phyloP scores from a whole-genome alignment of 139 green algal species.

The Chlorella vulgaris region DNA sequence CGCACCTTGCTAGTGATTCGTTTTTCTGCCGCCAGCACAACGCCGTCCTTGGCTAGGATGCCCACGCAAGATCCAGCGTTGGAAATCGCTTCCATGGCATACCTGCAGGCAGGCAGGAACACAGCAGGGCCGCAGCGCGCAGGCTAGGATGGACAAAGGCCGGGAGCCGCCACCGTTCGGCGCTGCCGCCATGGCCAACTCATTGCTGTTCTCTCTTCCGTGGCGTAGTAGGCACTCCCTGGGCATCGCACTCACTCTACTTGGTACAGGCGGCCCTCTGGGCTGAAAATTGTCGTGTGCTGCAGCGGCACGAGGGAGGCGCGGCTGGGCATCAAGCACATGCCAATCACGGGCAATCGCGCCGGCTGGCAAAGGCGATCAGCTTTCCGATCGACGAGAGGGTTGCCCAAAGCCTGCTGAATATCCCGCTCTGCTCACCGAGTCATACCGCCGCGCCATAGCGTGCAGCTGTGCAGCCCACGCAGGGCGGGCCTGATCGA shows the following conservation, averaged over 20 bases:
- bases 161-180: no score
- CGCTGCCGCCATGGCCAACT: no score
- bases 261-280: conserved; percentile 96
- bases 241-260: conserved; percentile 65
- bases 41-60: conserved; percentile 88
- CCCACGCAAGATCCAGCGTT: conserved; percentile 95
- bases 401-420: no score
- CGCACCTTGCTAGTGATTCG: conserved; percentile 95
- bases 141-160: no score
- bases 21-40: conserved; percentile 98
- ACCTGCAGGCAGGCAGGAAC: conserved; percentile 59
- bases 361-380: no score
- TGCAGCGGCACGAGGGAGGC: no score
- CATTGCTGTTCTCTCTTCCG: neutral
- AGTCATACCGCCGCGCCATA: conserved; percentile 28
- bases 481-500: neutral
- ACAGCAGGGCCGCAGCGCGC: neutral
- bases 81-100: conserved; percentile 99
- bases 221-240: neutral
- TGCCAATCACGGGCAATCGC: no score
- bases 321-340: no score
- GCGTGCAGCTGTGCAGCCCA: neutral
- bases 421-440: neutral
- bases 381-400: no score
- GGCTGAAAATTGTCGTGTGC: conserved; percentile 80